A percentile compares a stretch with the other conserved stretches of the same genome.
These are phyloP conservation scores for Chondrus crispus DNA, from an alignment of 23 red algal genomes.

Conservation along the genomic window DNA sequence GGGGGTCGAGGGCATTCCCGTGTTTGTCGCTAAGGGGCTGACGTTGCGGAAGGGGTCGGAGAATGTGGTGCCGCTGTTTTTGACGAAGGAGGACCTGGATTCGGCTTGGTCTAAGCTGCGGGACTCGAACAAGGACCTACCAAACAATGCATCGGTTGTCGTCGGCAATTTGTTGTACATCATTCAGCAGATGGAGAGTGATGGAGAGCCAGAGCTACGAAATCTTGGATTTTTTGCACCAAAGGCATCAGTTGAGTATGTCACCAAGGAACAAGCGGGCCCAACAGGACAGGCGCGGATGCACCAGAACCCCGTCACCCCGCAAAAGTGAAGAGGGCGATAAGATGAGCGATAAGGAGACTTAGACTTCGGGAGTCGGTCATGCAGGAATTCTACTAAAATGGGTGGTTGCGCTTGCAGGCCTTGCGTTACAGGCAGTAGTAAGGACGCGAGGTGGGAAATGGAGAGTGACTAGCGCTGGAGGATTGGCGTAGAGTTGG, in stretches of 20 bases:
- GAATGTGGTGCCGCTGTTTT: slow-evolving; percentile 83
- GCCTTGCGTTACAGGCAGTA: too few relatives aligned
- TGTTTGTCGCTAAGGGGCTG: slow-evolving; percentile 90
- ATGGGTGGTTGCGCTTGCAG: too few relatives aligned
- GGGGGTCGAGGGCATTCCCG: slow-evolving; percentile 71
- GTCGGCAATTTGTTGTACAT: slow-evolving; percentile 81
- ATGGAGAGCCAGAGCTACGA: slow-evolving; percentile 54
- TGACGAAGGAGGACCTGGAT: slow-evolving; percentile 94
- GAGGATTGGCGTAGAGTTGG: too few relatives aligned
- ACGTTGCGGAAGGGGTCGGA: slow-evolving; percentile 90
- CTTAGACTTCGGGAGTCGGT: too few relatives aligned
- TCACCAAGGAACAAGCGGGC: slow-evolving; percentile 65
- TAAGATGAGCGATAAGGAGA: too few relatives aligned
- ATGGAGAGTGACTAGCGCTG: too few relatives aligned
- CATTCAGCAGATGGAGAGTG: slow-evolving; percentile 73
- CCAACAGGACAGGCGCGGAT: slow-evolving; percentile 59
- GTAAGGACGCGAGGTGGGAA: too few relatives aligned
- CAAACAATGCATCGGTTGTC: slow-evolving; percentile 46
- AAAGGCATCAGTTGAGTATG: slow-evolving; percentile 62
- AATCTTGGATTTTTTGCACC: slow-evolving; percentile 69
- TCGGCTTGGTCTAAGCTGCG: slow-evolving; percentile 76
- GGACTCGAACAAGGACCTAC: slow-evolving; percentile 70
- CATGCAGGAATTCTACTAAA: too few relatives aligned
- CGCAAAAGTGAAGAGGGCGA: too few relatives aligned
- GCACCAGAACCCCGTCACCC: slow-evolving; percentile 80